Conservation (phyloP, 2,329 filamentous ascomycete genomes). For the Colletotrichum acutatum region DNA sequence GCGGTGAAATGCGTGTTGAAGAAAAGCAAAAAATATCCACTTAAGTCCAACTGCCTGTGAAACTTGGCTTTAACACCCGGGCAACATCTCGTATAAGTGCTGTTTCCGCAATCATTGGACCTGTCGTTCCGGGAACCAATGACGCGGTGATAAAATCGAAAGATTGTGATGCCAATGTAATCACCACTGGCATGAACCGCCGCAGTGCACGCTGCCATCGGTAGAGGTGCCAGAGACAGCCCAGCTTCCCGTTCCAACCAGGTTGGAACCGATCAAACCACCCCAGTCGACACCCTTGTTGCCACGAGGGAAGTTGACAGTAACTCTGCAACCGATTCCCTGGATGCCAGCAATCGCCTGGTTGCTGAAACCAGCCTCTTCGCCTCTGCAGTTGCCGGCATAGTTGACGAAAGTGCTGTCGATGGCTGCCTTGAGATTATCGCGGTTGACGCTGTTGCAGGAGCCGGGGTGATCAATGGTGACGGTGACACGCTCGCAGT, state of each 20-base stretch:
- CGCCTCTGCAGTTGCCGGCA: conserved; percentile 13
- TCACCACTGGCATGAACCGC: conserved; percentile 19
- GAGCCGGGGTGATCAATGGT: conserved; percentile 10
- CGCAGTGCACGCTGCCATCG: conserved; percentile 15
- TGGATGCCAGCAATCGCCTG: conserved; percentile 7
- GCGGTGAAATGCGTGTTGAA: not conserved
- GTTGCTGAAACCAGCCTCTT: conserved; percentile 3
- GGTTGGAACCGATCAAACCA: conserved; percentile 4
- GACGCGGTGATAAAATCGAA: not conserved
- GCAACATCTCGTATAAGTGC: no score
- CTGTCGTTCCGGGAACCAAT: not conserved
- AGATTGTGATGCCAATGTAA: not conserved
- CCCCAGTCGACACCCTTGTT: conserved; percentile 25
- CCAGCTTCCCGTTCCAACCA: conserved; percentile 17
- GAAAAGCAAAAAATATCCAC: not conserved
- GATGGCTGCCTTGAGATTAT: conserved; percentile 14
- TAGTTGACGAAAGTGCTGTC: conserved; percentile 17
- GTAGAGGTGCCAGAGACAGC: conserved; percentile 13
- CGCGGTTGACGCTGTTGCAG: conserved; percentile 15
- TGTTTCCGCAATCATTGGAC: not conserved
- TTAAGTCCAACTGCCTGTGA: not conserved
- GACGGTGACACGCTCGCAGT: conserved; percentile 12
- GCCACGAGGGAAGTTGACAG: conserved; percentile 12
- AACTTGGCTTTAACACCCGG: not conserved
- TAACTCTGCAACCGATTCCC: conserved; percentile 17